Base-by-base conservation (phyloP, 306 rosid species). In the Sechiopsis laciniata region DNA sequence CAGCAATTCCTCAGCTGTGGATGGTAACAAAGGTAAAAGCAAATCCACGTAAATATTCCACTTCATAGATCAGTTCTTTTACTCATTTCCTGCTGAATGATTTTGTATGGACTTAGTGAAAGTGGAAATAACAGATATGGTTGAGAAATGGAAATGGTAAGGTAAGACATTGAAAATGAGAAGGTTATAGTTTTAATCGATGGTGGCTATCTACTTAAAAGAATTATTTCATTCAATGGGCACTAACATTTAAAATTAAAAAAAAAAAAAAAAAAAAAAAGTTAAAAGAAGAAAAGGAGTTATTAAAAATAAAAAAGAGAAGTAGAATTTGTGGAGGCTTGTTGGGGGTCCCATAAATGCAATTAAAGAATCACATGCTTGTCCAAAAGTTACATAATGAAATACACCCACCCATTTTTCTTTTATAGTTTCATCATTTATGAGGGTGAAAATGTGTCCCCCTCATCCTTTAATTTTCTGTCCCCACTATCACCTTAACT, bases 341-440 rank as follows among this genome's bases (percentile, higher is more conserved):
- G 12, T 22, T 11, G 53, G 2, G n/a, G 72, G 71, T 24, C 14
- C 55, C 37, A 46, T 48, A 3, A 5, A 22, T 69, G 57, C 52
- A 69, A 69, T 69, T 50, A 70, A 51, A 52, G 74, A 45, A 24
- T 52, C 74, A 70, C 60, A 70, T 70, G 74, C 60, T 70, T 70
- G 74, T 70, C 74, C 74, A 70, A 40, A 68, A 69, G 20, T 50
- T 50, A 21, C 73, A 69, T 69, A 69, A 69, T 69, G 73, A 69
- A 69, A 69, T 24, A 69, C 58, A 69, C 73, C 73, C 73, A 70
- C 58, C 74, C 74, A 51, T 70, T 70, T 9, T 58, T 51, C 1
- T 69, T 70, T 42, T 70, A 24, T 70, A 51, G 74, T 52, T 70
- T 16, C 60, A 70, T 70, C 58, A 70, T 70, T 70, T 70, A 70